A percentile compares a stretch with the other conserved stretches of the same genome.
Evolutionary conservation across 2,329 filamentous ascomycete species (phyloP).

Genomic region (Colletotrichum somersetense): DNA sequence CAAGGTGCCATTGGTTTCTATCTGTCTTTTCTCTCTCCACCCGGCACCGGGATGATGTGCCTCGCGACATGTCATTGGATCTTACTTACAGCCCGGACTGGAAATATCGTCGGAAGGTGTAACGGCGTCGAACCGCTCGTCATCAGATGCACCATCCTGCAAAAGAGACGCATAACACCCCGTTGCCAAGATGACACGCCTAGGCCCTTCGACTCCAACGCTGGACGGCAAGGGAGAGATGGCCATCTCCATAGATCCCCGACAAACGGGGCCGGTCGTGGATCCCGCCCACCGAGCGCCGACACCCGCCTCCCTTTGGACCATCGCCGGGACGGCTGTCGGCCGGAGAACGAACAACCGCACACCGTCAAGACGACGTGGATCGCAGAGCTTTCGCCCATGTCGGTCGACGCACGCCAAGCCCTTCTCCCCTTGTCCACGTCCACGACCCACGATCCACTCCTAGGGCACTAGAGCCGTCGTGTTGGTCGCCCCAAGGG

Average conservation of each 20-base stretch:
- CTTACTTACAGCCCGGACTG: neutral
- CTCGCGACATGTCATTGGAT: too few species aligned
- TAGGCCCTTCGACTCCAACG: neutral
- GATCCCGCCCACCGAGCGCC: constrained; percentile 22
- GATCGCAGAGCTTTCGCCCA: neutral
- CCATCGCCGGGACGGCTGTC: constrained; percentile 32
- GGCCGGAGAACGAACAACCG: constrained; percentile 18
- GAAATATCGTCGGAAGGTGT: neutral
- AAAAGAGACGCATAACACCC: neutral
- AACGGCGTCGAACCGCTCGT: neutral
- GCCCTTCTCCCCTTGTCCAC: neutral
- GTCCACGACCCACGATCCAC: constrained; percentile 31
- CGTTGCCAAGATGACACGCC: neutral
- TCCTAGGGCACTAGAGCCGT: constrained; percentile 19
- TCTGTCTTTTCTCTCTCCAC: neutral
- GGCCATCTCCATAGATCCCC: constrained; percentile 23
- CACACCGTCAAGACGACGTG: constrained; percentile 10
- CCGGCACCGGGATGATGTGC: neutral
- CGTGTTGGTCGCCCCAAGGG: constrained; percentile 25
- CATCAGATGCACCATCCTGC: neutral
- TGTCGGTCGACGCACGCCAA: constrained; percentile 26
- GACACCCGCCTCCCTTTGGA: constrained; percentile 20
- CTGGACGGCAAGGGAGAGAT: neutral
- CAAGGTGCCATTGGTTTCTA: neutral
- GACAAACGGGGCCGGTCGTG: constrained; percentile 36